Base-by-base conservation (phyloP, 192 early-diverging fungal genomes). In the Spizellomyces sp. region DNA sequence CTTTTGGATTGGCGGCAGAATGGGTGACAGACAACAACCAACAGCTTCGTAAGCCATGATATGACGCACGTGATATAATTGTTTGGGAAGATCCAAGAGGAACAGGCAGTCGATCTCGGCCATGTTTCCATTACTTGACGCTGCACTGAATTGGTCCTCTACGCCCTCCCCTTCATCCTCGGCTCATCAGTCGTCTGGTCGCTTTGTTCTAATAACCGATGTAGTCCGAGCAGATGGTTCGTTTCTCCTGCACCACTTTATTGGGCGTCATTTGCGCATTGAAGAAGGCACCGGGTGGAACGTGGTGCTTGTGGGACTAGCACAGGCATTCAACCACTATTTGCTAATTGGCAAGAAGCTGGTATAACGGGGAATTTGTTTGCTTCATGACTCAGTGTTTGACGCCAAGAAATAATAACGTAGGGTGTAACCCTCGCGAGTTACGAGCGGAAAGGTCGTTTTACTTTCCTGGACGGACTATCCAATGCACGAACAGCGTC, bases 221-320 rank as follows among this genome's bases (percentile, higher is more conserved):
- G 69, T 71, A 44, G 47, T 71, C 68, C 43, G 57, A 9, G 64
- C 68, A 27, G 75, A 76, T n/a, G 75, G 68, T 5, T 22, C 71
- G 8, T 76, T 76, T 52, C 61, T 76, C 15, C 57, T 76, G 21
- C 52, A 76, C 44, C 75, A 69, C 54, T 76, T 76, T 45, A 58
- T 76, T 10, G n/a, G 12, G 36, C 60, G 75, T 5, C 63, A 66
- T 15, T 41, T 76, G 42, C 60, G 62, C 8, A 6, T 21, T 36
- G 46, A 58, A 3, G 75, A 70, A n/a, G 15, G 27, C 5, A 6
- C 41, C 17, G 57, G 75, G 58, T 36, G 27, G 27, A 58, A 12
- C 10, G 67, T 74, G 5, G 63, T 71, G 17, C 46, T 76, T 8
- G 56, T 76, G 8, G 67, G 62, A 9, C 8, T 76, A 5, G 69